These are phyloP conservation scores for Aspergillus arachidicola DNA, from an alignment of 2,329 filamentous ascomycete species.

Conservation along the genomic window DNA sequence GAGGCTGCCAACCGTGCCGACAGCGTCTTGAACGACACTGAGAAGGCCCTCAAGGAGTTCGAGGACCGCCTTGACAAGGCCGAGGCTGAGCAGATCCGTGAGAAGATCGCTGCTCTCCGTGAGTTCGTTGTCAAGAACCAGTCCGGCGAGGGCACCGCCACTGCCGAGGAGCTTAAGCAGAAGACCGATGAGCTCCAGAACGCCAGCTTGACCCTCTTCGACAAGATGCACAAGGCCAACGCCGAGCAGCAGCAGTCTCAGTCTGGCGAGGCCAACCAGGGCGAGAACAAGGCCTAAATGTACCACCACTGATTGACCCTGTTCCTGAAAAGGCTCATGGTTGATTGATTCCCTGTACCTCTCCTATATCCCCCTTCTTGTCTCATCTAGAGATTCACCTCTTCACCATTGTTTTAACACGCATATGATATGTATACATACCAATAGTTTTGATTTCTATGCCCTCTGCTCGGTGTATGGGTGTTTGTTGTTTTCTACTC, in stretches of 20 bases:
- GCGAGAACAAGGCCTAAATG: constrained; percentile 70
- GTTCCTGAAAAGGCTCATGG: constrained; percentile 10
- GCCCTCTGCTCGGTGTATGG: constrained; percentile 37
- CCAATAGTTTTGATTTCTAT: constrained; percentile 28
- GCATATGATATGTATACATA: constrained; percentile 44
- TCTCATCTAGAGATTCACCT: constrained; percentile 27
- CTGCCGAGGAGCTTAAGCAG: constrained; percentile 92
- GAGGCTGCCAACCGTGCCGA: constrained; percentile 98
- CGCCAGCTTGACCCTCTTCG: constrained; percentile 93
- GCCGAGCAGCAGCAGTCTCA: constrained; percentile 64
- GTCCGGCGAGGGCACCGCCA: constrained; percentile 82
- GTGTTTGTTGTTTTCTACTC: constrained; percentile 35
- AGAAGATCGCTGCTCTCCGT: constrained; percentile 85
- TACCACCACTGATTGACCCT: constrained; percentile 23
- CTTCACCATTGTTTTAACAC: constrained; percentile 29
- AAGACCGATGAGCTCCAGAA: constrained; percentile 98
- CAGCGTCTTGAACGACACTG: constrained; percentile 93
- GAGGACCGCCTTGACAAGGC: constrained; percentile 95
- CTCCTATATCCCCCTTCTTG: constrained; percentile 26
- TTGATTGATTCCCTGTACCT: constrained; percentile 22
- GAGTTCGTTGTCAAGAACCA: constrained; percentile 95
- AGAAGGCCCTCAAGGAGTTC: constrained; percentile 97
- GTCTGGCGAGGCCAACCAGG: constrained; percentile 44
- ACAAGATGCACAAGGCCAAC: constrained; percentile 99
- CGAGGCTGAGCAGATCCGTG: constrained; percentile 87